Evolutionary conservation across 2,329 filamentous ascomycete genomes (phyloP).

Genomic region (Penicillium expansum): DNA sequence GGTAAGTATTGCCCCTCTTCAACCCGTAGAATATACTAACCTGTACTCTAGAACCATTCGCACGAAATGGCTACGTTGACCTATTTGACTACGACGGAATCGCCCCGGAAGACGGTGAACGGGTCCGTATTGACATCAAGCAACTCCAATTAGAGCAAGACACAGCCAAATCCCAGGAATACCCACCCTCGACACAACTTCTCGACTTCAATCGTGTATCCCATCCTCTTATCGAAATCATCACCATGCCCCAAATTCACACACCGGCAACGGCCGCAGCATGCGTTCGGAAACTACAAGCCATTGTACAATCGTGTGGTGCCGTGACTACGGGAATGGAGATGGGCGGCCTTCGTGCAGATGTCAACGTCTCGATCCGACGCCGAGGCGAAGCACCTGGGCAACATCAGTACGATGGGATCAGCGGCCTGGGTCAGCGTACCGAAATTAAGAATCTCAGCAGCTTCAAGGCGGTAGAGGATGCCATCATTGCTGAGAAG

Average conservation of each 20-base stretch:
- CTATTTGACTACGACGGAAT: constrained; percentile 76
- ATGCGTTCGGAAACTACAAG: constrained; percentile 83
- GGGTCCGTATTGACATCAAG: constrained; percentile 76
- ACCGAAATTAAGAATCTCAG: constrained; percentile 98
- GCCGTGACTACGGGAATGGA: constrained; percentile 93
- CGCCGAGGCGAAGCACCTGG: constrained; percentile 51
- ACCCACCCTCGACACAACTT: constrained; percentile 69
- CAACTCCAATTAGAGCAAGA: constrained; percentile 98
- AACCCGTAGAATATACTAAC: constrained; percentile 6
- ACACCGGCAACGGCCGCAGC: constrained; percentile 83
- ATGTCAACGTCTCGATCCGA: constrained; percentile 90
- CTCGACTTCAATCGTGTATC: constrained; percentile 94
- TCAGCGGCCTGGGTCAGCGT: constrained; percentile 70
- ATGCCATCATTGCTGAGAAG: constrained; percentile 87
- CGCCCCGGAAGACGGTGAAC: constrained; percentile 66
- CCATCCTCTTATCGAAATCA: constrained; percentile 89
- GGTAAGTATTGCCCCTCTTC: constrained; percentile 32
- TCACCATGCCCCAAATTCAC: constrained; percentile 85
- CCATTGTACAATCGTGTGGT: constrained; percentile 73
- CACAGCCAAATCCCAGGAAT: constrained; percentile 86
- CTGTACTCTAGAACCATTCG: constrained; percentile 53
- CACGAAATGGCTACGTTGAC: constrained; percentile 67
- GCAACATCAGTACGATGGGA: constrained; percentile 54
- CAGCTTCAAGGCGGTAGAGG: constrained; percentile 91
- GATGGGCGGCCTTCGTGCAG: constrained; percentile 80